Evolutionary conservation across 225 moss, liverwort and hornwort genomes (phyloP).

Genomic region (Takakia lepidozioides): DNA sequence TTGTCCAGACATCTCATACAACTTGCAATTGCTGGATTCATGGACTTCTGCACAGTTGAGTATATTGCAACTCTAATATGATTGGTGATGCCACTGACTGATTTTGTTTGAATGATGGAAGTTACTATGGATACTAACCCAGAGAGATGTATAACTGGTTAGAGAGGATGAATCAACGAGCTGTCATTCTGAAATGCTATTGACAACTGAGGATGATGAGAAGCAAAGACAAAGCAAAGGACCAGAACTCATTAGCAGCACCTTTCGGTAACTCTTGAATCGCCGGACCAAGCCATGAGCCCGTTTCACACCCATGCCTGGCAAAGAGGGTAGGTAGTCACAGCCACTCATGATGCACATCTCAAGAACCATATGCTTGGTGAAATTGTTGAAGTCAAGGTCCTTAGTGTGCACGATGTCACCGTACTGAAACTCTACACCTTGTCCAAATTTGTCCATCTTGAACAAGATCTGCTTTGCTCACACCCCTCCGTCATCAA

Average conservation of each 20-base stretch:
- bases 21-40: not conserved
- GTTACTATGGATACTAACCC: too few relatives aligned
- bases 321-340: constrained; percentile 80
- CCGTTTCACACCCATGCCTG: constrained; percentile 91
- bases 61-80: not conserved
- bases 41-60: not conserved
- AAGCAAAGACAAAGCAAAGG: not conserved
- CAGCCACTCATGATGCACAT: constrained; percentile 98
- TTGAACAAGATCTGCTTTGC: constrained; percentile 68
- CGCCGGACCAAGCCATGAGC: constrained; percentile 71
- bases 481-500: too few relatives aligned
- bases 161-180: too few relatives aligned
- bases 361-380: constrained; percentile 83
- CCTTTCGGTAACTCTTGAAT: constrained; percentile 72
- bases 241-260: constrained; percentile 3
- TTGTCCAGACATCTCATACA: not conserved
- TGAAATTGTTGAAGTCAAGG: constrained; percentile 71
- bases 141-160: too few relatives aligned
- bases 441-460: constrained; percentile 91
- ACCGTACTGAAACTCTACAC: constrained; percentile 74
- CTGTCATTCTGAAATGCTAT: not conserved
- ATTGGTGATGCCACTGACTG: too few relatives aligned
- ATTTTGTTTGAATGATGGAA: too few relatives aligned
- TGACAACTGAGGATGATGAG: not conserved
- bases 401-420: constrained; percentile 61